phyloP scores from a whole-genome alignment of 2,329 filamentous ascomycete genomes.

The Bisporella sp. region DNA sequence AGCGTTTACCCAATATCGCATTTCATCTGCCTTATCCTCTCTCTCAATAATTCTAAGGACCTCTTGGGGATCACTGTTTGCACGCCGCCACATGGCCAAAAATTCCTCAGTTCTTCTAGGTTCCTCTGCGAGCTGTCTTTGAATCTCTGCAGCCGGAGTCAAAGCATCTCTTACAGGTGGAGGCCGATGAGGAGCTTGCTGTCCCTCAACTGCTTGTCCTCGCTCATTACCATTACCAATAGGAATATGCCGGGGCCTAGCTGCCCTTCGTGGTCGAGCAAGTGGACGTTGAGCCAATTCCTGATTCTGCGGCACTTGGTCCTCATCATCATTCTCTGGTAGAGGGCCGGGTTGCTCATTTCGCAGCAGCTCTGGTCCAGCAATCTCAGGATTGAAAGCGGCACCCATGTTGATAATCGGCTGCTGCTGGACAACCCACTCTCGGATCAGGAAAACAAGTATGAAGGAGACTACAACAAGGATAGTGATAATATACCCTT shows the following conservation, averaged over 20 bases:
- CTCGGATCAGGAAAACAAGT: constrained; percentile 89
- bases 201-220: not conserved
- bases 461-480: constrained; percentile 92
- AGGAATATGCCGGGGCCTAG: constrained; percentile 1
- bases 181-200: constrained; percentile 5
- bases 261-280: constrained; percentile 17
- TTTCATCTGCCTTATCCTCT: constrained; percentile 50
- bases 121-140: constrained; percentile 19
- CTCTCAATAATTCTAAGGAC: constrained; percentile 55
- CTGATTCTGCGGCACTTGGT: constrained; percentile 4
- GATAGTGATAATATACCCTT: constrained; percentile 90
- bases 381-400: constrained; percentile 46
- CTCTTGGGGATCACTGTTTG: constrained; percentile 50
- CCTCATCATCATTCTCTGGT: not conserved
- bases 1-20: constrained; percentile 52
- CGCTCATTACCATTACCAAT: constrained; percentile 8
- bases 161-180: constrained; percentile 17
- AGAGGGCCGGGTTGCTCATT: constrained; percentile 22
- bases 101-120: constrained; percentile 33
- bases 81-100: constrained; percentile 50
- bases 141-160: constrained; percentile 22
- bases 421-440: constrained; percentile 98
- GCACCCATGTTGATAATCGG: constrained; percentile 79
- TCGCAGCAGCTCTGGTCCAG: constrained; percentile 29
- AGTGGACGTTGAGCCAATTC: constrained; percentile 15